Evolutionary conservation across 805 yeast genomes (phyloP).

Genomic region (Blastobotrys americana): DNA sequence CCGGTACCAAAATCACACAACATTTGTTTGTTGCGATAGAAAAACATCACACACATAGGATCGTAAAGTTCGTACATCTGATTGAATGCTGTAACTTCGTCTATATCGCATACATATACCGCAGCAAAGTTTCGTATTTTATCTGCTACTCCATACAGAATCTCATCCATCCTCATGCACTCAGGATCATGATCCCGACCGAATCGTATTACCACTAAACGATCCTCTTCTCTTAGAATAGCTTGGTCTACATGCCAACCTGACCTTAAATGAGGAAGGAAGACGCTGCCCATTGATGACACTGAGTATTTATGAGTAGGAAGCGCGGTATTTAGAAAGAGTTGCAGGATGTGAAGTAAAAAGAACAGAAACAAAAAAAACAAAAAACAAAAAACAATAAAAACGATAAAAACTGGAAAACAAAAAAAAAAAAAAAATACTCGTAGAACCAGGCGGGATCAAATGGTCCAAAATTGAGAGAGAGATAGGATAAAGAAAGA

Average conservation of each 20-base stretch:
- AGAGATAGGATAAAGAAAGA: no score
- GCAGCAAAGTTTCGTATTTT: slow-evolving; percentile 82
- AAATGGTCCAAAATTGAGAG: no score
- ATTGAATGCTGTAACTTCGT: slow-evolving; percentile 84
- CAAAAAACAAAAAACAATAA: no score
- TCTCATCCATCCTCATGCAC: slow-evolving; percentile 87
- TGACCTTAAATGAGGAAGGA: slow-evolving; percentile 69
- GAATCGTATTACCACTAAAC: slow-evolving; percentile 81
- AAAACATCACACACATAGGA: slow-evolving; percentile 89
- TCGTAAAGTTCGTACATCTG: slow-evolving; percentile 85
- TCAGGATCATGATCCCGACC: slow-evolving; percentile 70
- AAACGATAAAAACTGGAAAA: no score
- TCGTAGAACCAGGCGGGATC: no score
- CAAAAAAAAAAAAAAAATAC: no score
- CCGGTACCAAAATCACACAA: slow-evolving; percentile 99
- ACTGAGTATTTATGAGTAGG: no score
- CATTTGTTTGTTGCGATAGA: slow-evolving; percentile 87
- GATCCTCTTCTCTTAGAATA: slow-evolving; percentile 75
- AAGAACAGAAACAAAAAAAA: no score
- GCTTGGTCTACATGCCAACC: slow-evolving; percentile 99
- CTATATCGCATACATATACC: slow-evolving; percentile 81
- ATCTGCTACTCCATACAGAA: slow-evolving; percentile 70
- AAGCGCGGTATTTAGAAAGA: no score
- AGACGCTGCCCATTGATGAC: slow-evolving; percentile 67
- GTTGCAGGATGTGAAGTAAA: no score